Evolutionary conservation across 345 rosid genomes (phyloP).

Genomic region (Sisymbrium altissimum): DNA sequence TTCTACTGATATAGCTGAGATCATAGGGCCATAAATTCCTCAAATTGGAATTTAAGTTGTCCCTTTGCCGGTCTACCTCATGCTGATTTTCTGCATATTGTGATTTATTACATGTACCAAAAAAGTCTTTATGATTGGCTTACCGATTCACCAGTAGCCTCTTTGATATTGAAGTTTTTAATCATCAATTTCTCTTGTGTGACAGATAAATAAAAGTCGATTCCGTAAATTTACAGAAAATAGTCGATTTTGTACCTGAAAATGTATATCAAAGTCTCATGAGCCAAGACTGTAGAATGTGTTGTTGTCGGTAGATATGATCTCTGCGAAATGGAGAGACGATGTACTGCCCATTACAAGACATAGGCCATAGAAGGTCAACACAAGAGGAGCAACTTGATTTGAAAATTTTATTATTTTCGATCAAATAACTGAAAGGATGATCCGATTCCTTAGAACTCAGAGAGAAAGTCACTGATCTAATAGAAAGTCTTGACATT

Average conservation of each 20-base stretch:
- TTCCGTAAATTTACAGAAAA: not conserved
- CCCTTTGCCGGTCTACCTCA: conserved; percentile 40
- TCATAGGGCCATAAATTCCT: conserved; percentile 58
- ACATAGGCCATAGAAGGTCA: too few relatives aligned
- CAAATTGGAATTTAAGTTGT: conserved; percentile 42
- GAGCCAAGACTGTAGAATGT: too few relatives aligned
- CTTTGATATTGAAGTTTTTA: conserved; percentile 50
- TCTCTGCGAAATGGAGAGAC: too few relatives aligned
- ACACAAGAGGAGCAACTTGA: too few relatives aligned
- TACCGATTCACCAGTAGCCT: conserved; percentile 48
- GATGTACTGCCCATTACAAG: too few relatives aligned
- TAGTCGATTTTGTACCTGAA: conserved; percentile 42
- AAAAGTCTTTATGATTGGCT: conserved; percentile 37
- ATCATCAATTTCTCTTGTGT: conserved; percentile 42
- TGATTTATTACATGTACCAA: conserved; percentile 19
- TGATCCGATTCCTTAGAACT: not conserved
- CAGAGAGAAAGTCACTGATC: conserved; percentile 34
- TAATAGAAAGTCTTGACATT: not conserved
- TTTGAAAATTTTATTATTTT: not conserved
- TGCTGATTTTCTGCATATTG: not conserved
- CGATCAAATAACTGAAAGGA: not conserved
- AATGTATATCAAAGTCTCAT: conserved; percentile 40
- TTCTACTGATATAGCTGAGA: conserved; percentile 59
- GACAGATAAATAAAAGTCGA: not conserved
- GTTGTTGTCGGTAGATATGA: too few relatives aligned